Evolutionary conservation across 2,329 filamentous ascomycete species (phyloP).

Genomic region (Berkeleyomyces basicola): DNA sequence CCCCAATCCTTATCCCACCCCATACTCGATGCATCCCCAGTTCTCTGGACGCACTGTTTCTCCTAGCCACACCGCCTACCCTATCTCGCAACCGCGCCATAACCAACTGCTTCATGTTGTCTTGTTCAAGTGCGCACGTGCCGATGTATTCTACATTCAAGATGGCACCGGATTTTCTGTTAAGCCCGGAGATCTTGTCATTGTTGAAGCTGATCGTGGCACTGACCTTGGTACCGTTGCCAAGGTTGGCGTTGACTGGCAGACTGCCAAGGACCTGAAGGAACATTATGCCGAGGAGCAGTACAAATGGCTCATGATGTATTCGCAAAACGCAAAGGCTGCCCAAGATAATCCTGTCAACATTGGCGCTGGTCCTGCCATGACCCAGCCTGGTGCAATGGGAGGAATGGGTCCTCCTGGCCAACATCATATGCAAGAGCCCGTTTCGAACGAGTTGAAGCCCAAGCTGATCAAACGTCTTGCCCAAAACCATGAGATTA

Average conservation of each 20-base stretch:
- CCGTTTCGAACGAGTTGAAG: constrained; percentile 60
- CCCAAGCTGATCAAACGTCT: constrained; percentile 94
- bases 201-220: constrained; percentile 91
- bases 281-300: constrained; percentile 89
- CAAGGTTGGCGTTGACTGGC: constrained; percentile 73
- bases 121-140: constrained; percentile 87
- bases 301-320: constrained; percentile 98
- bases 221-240: constrained; percentile 90
- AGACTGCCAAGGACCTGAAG: constrained; percentile 74
- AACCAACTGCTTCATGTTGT: constrained; percentile 73
- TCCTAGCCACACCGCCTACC: constrained; percentile 45
- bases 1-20: constrained; percentile 17
- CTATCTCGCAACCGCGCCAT: constrained; percentile 41
- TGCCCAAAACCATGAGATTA: constrained; percentile 79
- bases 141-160: constrained; percentile 93
- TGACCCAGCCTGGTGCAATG: constrained; percentile 35
- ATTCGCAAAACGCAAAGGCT: constrained; percentile 60
- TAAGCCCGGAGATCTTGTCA: constrained; percentile 83
- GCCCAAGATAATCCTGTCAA: constrained; percentile 45
- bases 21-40: constrained; percentile 9
- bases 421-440: constrained; percentile 57
- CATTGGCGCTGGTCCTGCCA: constrained; percentile 19
- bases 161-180: constrained; percentile 86
- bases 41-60: constrained; percentile 28
- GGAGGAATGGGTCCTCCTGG: constrained; percentile 63